Evolutionary conservation across 2,329 filamentous ascomycete species (phyloP).

Genomic region (Fusarium tricinctum): DNA sequence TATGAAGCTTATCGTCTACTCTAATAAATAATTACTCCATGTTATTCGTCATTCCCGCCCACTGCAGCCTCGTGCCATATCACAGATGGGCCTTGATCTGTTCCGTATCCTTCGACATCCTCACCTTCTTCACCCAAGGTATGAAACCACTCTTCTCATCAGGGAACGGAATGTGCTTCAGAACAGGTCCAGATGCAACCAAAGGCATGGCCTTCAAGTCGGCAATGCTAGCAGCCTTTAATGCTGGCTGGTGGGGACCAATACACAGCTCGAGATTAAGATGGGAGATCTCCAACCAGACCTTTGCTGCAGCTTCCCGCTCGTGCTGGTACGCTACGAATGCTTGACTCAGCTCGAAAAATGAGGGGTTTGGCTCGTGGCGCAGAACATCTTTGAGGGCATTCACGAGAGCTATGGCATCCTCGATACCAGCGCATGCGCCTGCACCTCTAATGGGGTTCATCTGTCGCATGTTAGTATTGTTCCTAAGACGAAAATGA

Average conservation of each 20-base stretch:
- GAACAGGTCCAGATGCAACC: conserved; percentile 23
- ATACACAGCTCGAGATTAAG: conserved; percentile 27
- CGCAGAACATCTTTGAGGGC: not conserved
- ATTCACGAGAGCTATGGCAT: conserved; percentile 23
- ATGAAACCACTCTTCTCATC: conserved; percentile 5
- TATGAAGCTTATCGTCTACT: no score
- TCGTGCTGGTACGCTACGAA: conserved; percentile 24
- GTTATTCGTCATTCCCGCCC: not conserved
- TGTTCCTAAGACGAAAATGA: no score
- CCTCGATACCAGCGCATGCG: conserved; percentile 28
- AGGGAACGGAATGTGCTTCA: conserved; percentile 12
- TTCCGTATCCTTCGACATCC: not conserved
- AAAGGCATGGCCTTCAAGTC: conserved; percentile 11
- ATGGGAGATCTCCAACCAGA: conserved; percentile 24
- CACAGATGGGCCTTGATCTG: not conserved
- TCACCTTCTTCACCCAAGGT: conserved; percentile 9
- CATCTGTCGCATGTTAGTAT: conserved; percentile 12
- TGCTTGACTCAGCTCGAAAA: not conserved
- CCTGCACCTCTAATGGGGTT: conserved; percentile 33
- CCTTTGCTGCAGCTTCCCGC: conserved; percentile 9
- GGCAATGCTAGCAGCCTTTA: conserved; percentile 5
- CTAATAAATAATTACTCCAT: no score
- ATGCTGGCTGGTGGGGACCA: conserved; percentile 3
- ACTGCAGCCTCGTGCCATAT: no score
- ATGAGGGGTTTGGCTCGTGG: not conserved